These are phyloP conservation scores for Albifimbria verrucaria DNA, from an alignment of 2,329 filamentous ascomycete genomes.

Conservation along the genomic window DNA sequence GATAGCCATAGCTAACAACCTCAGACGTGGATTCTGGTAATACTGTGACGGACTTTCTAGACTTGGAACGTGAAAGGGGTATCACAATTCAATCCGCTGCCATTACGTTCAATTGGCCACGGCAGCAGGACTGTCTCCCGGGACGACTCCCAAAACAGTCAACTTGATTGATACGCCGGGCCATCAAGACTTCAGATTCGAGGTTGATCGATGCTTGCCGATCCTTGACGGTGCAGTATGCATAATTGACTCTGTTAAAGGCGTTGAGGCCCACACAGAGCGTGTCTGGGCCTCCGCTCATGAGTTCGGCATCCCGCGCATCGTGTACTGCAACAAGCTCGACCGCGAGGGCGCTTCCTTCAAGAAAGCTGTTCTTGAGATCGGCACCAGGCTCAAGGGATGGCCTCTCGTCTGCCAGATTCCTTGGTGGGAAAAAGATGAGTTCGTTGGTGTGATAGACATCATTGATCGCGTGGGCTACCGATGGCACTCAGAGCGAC, in stretches of 20 bases:
- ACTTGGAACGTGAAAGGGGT: conserved; percentile 84
- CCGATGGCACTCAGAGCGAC: conserved; percentile 56
- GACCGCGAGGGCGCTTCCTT: conserved; percentile 78
- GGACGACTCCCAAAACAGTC: conserved; percentile 60
- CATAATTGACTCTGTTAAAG: conserved; percentile 87
- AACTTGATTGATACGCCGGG: conserved; percentile 96
- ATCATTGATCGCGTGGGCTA: conserved; percentile 72
- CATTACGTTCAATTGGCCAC: conserved; percentile 93
- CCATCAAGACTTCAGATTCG: conserved; percentile 96
- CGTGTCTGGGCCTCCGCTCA: conserved; percentile 92
- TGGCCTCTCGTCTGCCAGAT: conserved; percentile 94
- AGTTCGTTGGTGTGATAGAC: conserved; percentile 82
- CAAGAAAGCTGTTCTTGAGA: conserved; percentile 78
- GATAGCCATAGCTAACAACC: conserved; percentile 3
- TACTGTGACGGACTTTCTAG: conserved; percentile 94
- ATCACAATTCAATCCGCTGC: conserved; percentile 98
- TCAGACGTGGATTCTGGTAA: conserved; percentile 91
- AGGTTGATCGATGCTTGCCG: conserved; percentile 85
- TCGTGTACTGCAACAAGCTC: conserved; percentile 76
- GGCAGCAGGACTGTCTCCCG: conserved; percentile 40
- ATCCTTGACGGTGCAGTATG: conserved; percentile 90
- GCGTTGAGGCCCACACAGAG: conserved; percentile 95
- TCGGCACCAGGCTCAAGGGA: conserved; percentile 72
- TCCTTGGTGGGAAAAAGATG: conserved; percentile 85
- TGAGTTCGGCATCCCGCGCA: conserved; percentile 77